Base-by-base conservation (phyloP, 768 basidiomycete genomes). In the Pilatotrama ljubarskyi region DNA sequence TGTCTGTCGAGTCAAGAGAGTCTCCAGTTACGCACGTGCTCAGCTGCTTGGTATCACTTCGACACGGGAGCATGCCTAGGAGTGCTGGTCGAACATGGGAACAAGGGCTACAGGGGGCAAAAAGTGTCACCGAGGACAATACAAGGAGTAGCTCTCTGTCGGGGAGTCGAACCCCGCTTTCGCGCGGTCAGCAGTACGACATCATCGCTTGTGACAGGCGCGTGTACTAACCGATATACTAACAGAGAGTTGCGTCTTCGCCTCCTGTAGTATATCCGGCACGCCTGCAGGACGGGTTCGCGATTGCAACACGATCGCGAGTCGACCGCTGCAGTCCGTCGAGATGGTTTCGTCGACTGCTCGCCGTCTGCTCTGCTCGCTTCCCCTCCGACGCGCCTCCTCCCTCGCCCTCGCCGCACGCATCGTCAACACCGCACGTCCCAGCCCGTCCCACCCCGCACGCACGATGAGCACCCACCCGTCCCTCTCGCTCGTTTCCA, bases 81-180 rank as follows among this genome's bases (percentile, higher is more conserved):
- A n/a, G n/a, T n/a, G n/a, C n/a, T n/a, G n/a, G n/a, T n/a, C n/a
- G n/a, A n/a, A n/a, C n/a, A n/a, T n/a, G n/a, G n/a, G n/a, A n/a
- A n/a, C n/a, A n/a, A n/a, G n/a, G n/a, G n/a, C n/a, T n/a, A n/a
- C n/a, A n/a, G n/a, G 29, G 10, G 10, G 29, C 29, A 32, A 32
- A 32, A 32, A 32, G 29, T 32, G 5, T 4, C 29, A 32, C 10
- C 10, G 13, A 13, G 15, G 15, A 36, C 15, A 13, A 22, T 2
- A 14, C 17, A 22, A 5, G n/a, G 11, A 25, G 32, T 17, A 18
- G 0, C 61, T 63, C 61, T 63, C 61, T 63, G 61, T 63, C 70
- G 69, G 70, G 70, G 70, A 72, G 69, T 72, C 70, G 70, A 70
- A 72, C 70, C 70, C 70, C 68, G 70, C 70, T 72, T 72, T 72